Conservation (phyloP, 371 early-diverging fungal genomes). For the Blakeslea trispora region DNA sequence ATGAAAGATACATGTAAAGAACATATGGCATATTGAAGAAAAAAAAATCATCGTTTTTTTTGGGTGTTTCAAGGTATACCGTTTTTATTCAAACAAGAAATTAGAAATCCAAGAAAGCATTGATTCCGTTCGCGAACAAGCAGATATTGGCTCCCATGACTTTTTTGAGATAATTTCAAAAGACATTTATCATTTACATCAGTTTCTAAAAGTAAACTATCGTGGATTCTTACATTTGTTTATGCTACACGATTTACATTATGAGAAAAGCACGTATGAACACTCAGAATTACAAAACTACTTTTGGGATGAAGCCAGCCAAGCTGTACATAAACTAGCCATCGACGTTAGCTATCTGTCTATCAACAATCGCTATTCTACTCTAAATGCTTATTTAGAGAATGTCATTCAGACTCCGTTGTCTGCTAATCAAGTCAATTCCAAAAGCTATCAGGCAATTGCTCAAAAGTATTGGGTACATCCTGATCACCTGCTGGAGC, state of each 20-base stretch:
- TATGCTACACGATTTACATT: constrained; percentile 12
- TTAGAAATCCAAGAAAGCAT: constrained; percentile 24
- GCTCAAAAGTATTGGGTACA: constrained; percentile 20
- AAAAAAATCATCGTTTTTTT: too few species aligned
- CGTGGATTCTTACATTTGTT: constrained; percentile 16
- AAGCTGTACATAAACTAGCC: background rate
- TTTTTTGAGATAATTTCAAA: background rate
- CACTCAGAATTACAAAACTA: background rate
- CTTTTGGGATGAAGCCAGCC: constrained; percentile 10
- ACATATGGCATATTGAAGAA: background rate
- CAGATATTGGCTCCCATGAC: background rate
- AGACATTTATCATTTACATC: constrained; percentile 21
- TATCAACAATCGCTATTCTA: background rate
- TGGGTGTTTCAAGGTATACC: constrained; percentile 10
- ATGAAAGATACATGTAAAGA: background rate
- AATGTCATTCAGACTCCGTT: background rate
- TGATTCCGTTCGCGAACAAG: constrained; percentile 1
- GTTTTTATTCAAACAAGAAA: constrained; percentile 19
- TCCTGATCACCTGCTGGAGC: constrained; percentile 18
- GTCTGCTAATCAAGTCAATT: background rate
- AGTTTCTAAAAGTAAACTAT: constrained; percentile 22
- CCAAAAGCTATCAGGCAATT: background rate
- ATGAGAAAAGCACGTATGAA: background rate
- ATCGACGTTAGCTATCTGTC: background rate
- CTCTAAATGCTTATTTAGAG: constrained; percentile 1